Evolutionary conservation across 352 stramenopile genomes (phyloP), one percentile per base, ranked within the genome.

Genomic region (Pythium sukuiense): DNA sequence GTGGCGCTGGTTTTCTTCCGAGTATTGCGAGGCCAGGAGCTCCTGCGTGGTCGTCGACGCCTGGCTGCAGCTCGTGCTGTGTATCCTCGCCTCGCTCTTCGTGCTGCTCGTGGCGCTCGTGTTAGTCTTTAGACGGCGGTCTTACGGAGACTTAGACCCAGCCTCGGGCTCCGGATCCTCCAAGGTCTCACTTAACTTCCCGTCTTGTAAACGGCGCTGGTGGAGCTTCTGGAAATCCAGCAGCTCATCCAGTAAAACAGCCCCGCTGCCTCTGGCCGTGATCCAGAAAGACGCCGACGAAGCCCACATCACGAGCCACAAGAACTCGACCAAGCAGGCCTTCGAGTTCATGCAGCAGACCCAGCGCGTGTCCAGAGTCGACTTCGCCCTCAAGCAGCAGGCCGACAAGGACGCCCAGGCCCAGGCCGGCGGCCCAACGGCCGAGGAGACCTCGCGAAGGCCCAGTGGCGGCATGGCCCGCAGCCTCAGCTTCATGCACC

Each of bases 321-420:
- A 93, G 71, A 93, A 90, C 74, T 87, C 76, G 18, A 71, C 77
- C 26, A 87, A 93, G 61, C 78, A 91, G 49, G 85, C 77, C 20
- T 63, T 61, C 50, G 73, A 81, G 24, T 92, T 93, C 65, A 79
- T 92, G 16, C 71, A 84, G 61, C 81, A 89, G 62, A 90, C 79
- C 0, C 83, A 91, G 52, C 80, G 85, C 11, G 79, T 93, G 68
- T 69, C 73, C 0, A 70, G 64, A 58, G 73, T 80, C 61, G 83
- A 71, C 56, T 64, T 75, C 35, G 69, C 63, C 1, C 61, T 58
- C 11, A 53, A 56, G 29, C 29, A 52, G 45, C 45, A 52, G 45
- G 20, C n/a, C 45, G 55, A 69, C 54, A 61, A 57, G 46, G 54
- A 54, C 33, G 53, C 29, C 29, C 24, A 52, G 20, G 18, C 27